These are phyloP conservation scores for Mycena epipterygia DNA, from an alignment of 768 basidiomycete genomes.

Conservation along the genomic window DNA sequence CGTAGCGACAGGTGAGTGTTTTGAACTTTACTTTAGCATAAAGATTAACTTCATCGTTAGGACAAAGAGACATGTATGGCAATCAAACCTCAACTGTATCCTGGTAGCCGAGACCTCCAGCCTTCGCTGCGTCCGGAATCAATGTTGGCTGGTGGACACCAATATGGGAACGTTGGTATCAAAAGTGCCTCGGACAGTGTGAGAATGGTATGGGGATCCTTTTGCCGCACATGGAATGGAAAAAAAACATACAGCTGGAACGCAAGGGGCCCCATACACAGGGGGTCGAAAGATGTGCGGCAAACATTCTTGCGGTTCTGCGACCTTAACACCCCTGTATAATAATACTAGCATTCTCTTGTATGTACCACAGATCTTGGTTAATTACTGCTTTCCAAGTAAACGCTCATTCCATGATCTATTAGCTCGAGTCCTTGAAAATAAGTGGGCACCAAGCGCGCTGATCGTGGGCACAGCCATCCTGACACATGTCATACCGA, in stretches of 20 bases:
- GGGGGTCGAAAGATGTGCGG: background rate
- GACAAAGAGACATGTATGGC: background rate
- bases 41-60: background rate
- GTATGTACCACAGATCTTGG: too few species aligned
- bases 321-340: too few species aligned
- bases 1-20: slow-evolving; percentile 34
- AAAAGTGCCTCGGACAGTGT: slow-evolving; percentile 16
- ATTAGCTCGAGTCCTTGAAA: too few species aligned
- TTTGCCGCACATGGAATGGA: background rate
- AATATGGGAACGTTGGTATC: slow-evolving; percentile 40
- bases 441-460: too few species aligned
- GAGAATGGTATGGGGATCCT: background rate
- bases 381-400: too few species aligned
- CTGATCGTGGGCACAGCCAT: too few species aligned
- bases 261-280: background rate
- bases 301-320: background rate
- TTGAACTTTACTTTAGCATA: background rate
- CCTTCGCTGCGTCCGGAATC: slow-evolving; percentile 26
- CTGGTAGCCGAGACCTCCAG: slow-evolving; percentile 37
- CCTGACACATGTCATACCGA: too few species aligned
- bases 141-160: slow-evolving; percentile 39
- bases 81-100: slow-evolving; percentile 29
- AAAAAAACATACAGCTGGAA: background rate
- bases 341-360: too few species aligned
- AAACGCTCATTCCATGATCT: too few species aligned